Conservation (phyloP, 257 asterid species). For the Lycium ferocissimum region DNA sequence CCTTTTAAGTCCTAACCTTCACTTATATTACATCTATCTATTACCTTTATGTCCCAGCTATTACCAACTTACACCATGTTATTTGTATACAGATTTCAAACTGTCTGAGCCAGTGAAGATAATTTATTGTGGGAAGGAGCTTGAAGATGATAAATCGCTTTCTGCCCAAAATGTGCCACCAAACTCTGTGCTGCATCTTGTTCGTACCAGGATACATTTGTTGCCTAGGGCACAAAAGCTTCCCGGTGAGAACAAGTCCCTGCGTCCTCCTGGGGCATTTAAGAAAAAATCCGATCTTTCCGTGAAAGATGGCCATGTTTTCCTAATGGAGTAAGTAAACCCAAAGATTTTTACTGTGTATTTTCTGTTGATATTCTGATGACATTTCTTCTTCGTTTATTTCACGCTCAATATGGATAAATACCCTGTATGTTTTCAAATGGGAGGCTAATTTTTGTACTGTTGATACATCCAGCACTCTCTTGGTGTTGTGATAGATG, state of each 20-base stretch:
- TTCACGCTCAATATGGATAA: not conserved
- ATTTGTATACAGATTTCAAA: conserved; percentile 72
- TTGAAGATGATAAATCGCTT: conserved; percentile 84
- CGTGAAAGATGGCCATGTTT: conserved; percentile 95
- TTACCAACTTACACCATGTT: conserved; percentile 21
- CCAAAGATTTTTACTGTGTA: not conserved
- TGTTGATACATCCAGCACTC: not conserved
- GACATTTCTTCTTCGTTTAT: not conserved
- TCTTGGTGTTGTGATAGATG: not conserved
- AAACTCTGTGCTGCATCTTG: conserved; percentile 92
- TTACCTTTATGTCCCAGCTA: conserved; percentile 15
- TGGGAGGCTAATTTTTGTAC: not conserved
- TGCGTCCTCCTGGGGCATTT: conserved; percentile 99
- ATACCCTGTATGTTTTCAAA: not conserved
- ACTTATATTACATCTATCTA: conserved; percentile 34
- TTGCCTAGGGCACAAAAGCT: conserved; percentile 95
- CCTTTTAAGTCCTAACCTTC: conserved; percentile 16
- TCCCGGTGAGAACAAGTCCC: conserved; percentile 94
- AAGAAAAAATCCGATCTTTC: conserved; percentile 98
- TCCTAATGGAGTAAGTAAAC: conserved; percentile 93
- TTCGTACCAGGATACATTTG: conserved; percentile 83
- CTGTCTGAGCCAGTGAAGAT: conserved; percentile 90
- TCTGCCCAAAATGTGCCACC: conserved; percentile 79
- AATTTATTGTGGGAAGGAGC: conserved; percentile 83
- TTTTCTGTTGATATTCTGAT: conserved; percentile 21